phyloP scores from a whole-genome alignment of 257 asterid species.

The Solanum paucissectum region DNA sequence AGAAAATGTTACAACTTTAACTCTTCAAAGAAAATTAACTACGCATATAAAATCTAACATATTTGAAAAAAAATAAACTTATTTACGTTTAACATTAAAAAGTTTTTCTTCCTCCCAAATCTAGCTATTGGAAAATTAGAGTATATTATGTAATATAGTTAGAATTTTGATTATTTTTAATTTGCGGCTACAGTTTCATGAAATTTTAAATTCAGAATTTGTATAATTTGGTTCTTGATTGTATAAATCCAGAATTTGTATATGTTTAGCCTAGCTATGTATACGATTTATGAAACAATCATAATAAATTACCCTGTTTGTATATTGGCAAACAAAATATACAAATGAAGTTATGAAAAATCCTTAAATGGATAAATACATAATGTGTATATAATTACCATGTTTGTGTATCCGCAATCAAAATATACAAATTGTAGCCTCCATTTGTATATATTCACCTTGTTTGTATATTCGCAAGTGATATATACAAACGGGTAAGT shows the following conservation, averaged over 20 bases:
- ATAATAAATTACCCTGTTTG: no score
- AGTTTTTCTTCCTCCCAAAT: not conserved
- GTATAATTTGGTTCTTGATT: no score
- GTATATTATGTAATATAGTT: not conserved
- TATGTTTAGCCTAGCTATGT: no score
- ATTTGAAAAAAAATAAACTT: not conserved
- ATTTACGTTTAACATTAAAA: not conserved
- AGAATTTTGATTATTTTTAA: not conserved
- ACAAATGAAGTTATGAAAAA: not conserved
- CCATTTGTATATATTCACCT: not conserved
- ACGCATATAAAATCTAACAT: not conserved
- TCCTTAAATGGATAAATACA: no score
- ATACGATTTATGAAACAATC: not conserved
- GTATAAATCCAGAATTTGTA: no score
- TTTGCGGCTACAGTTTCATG: not conserved
- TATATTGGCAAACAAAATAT: not conserved
- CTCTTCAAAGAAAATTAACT: not conserved
- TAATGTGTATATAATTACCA: not conserved
- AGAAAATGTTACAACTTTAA: not conserved
- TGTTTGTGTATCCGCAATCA: not conserved
- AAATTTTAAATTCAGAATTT: no score
- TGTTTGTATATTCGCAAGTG: not conserved
- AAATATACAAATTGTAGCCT: not conserved
- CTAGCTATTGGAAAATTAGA: not conserved
- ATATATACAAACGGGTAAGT: not conserved